Percentiles rank a stretch among this genome's conserved stretches.
phyloP scores from a whole-genome alignment of 805 yeast genomes.

The Yarrowia sp. region DNA sequence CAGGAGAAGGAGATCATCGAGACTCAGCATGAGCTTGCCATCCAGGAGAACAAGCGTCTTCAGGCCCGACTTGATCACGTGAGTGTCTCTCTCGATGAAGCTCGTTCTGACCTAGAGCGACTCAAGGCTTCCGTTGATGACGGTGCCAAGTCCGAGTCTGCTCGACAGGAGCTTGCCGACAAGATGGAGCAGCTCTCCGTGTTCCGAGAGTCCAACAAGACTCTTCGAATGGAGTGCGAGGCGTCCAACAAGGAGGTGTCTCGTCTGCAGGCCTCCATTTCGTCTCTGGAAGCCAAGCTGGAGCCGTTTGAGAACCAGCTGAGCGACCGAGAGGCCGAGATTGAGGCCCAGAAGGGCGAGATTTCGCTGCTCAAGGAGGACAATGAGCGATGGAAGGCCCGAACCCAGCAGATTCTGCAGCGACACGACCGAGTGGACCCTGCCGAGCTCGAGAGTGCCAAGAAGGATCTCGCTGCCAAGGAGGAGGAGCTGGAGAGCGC shows the following conservation, averaged over 20 bases:
- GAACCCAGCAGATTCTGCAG: conserved; percentile 57
- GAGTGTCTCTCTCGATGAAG: conserved; percentile 59
- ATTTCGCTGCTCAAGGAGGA: conserved; percentile 60
- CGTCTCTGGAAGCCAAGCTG: conserved; percentile 49
- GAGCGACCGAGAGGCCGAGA: conserved; percentile 52
- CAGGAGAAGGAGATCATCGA: conserved; percentile 77
- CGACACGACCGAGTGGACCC: conserved; percentile 59
- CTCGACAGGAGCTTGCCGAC: conserved; percentile 57
- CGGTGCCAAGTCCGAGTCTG: conserved; percentile 45
- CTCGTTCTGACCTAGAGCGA: conserved; percentile 56
- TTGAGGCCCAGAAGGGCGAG: conserved; percentile 60
- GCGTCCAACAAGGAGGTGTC: conserved; percentile 48
- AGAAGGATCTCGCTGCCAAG: conserved; percentile 44
- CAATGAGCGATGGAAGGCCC: conserved; percentile 63
- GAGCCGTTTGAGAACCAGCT: conserved; percentile 57
- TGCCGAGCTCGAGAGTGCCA: conserved; percentile 53
- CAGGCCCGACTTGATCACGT: conserved; percentile 59
- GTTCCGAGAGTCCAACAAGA: conserved; percentile 70
- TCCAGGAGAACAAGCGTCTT: conserved; percentile 62
- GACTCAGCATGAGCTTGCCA: conserved; percentile 60
- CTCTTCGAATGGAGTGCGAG: conserved; percentile 62
- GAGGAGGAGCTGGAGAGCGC: conserved; percentile 41
- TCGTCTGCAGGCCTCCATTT: conserved; percentile 55
- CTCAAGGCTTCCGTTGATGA: conserved; percentile 47
- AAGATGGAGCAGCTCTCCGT: conserved; percentile 68